A percentile compares a stretch with the other conserved stretches of the same genome.
Conservation (phyloP, 2,329 filamentous ascomycete genomes). For the Cladosporium sp. region DNA sequence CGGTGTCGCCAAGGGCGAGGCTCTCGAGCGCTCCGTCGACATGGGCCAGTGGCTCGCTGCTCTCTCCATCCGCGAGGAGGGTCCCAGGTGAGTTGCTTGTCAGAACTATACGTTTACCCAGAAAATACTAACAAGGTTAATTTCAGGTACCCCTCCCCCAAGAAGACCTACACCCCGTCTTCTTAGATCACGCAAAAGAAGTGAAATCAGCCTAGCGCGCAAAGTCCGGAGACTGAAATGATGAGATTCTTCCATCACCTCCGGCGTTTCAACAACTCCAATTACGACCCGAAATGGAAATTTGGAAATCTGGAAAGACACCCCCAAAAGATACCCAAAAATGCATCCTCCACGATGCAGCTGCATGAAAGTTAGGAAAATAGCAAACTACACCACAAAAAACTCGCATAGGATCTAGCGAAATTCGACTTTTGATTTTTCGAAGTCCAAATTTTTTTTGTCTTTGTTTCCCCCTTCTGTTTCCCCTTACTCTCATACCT, state of each 20-base stretch:
- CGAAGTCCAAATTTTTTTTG: too few species aligned
- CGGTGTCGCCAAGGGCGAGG: conserved; percentile 79
- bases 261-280: conserved; percentile 31
- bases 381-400: not conserved
- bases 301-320: not conserved
- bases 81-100: conserved; percentile 71
- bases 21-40: conserved; percentile 73
- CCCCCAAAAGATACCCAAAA: conserved; percentile 23
- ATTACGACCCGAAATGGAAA: conserved; percentile 17
- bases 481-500: too few species aligned
- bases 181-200: conserved; percentile 1
- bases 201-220: conserved; percentile 2
- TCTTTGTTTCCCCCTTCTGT: too few species aligned
- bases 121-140: conserved; percentile 6
- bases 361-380: conserved; percentile 14
- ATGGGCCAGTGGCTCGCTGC: conserved; percentile 96
- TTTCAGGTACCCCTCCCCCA: conserved; percentile 34
- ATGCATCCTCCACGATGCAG: conserved; percentile 28
- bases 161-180: conserved; percentile 33
- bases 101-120: not conserved
- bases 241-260: conserved; percentile 1
- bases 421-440: too few species aligned
- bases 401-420: too few species aligned
- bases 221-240: conserved; percentile 3
- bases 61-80: conserved; percentile 90